A percentile compares a stretch with the other conserved stretches of the same genome.
These are phyloP conservation scores for Agaricus blazei DNA, from an alignment of 768 basidiomycete genomes.

Conservation along the genomic window DNA sequence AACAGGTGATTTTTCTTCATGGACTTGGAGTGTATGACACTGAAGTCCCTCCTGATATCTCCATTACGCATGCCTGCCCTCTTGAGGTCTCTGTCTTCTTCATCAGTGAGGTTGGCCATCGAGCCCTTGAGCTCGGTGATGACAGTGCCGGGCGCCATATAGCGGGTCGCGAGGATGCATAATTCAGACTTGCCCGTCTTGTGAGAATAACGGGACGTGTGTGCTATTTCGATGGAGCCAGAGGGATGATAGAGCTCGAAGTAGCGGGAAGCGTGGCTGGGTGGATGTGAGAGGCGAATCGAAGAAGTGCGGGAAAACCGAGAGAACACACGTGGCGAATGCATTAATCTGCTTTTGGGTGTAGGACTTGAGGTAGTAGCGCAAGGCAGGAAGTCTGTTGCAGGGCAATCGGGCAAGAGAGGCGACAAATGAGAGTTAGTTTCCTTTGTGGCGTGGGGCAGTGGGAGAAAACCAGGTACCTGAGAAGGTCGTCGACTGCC, in stretches of 20 bases:
- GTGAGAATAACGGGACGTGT: slow-evolving; percentile 84
- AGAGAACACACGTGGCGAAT: slow-evolving; percentile 77
- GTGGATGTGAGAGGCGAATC: slow-evolving; percentile 16
- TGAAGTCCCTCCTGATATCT: slow-evolving; percentile 83
- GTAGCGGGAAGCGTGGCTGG: slow-evolving; percentile 83
- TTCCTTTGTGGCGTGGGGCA: slow-evolving; percentile 16
- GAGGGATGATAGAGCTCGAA: slow-evolving; percentile 82
- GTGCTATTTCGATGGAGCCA: slow-evolving; percentile 83
- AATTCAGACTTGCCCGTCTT: slow-evolving; percentile 86
- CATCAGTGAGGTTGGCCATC: slow-evolving; percentile 82
- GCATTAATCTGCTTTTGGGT: slow-evolving; percentile 86
- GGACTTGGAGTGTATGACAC: slow-evolving; percentile 86
- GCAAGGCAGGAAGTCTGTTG: slow-evolving; percentile 64
- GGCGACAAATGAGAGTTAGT: slow-evolving; percentile 13
- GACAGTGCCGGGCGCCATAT: slow-evolving; percentile 61
- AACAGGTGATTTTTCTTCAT: slow-evolving; percentile 92
- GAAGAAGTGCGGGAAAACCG: slow-evolving; percentile 20
- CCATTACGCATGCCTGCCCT: slow-evolving; percentile 71
- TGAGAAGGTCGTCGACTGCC: slow-evolving; percentile 74
- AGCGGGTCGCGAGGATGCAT: slow-evolving; percentile 79
- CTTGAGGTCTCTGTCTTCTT: slow-evolving; percentile 83
- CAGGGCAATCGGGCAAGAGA: slow-evolving; percentile 13
- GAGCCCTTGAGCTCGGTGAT: slow-evolving; percentile 88
- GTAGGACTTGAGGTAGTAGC: slow-evolving; percentile 71
- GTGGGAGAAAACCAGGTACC: slow-evolving; percentile 41